These are phyloP conservation scores for Citrus cavaleriei DNA, from an alignment of 345 rosid genomes.

Conservation along the genomic window DNA sequence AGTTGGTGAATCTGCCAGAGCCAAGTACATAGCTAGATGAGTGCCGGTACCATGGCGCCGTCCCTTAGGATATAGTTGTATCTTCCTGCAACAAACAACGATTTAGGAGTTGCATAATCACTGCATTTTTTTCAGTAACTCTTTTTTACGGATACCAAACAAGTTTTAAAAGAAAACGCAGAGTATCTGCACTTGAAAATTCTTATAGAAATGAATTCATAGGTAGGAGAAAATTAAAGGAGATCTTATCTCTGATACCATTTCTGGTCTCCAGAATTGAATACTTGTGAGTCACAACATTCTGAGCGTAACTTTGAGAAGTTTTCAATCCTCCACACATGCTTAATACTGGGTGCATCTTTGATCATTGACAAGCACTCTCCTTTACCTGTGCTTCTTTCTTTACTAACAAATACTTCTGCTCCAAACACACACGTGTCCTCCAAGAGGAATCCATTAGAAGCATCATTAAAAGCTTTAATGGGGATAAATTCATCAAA, in stretches of 20 bases:
- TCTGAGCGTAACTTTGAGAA: slow-evolving; percentile 21
- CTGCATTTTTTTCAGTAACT: too few species aligned
- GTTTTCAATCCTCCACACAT: slow-evolving; percentile 36
- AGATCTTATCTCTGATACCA: slow-evolving; percentile 24
- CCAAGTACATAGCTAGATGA: slow-evolving; percentile 29
- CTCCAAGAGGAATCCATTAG: slow-evolving; percentile 34
- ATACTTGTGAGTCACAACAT: slow-evolving; percentile 18
- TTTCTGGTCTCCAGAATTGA: slow-evolving; percentile 26
- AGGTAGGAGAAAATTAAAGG: neutral
- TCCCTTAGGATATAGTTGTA: slow-evolving; percentile 35
- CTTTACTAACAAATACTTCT: slow-evolving; percentile 39
- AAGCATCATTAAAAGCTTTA: slow-evolving; percentile 19
- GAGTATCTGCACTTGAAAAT: too few species aligned
- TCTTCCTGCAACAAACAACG: slow-evolving; percentile 27
- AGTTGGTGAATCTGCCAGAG: slow-evolving; percentile 16
- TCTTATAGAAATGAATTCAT: too few species aligned
- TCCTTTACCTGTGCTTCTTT: slow-evolving; percentile 30
- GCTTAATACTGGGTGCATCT: slow-evolving; percentile 11
- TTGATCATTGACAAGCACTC: slow-evolving; percentile 33
- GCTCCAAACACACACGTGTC: slow-evolving; percentile 42
- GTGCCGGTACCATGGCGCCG: slow-evolving; percentile 19
- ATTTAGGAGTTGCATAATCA: neutral
- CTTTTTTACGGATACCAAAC: too few species aligned
- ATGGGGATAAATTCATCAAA: slow-evolving; percentile 31
- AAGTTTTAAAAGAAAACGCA: too few species aligned